phyloP scores from a whole-genome alignment of 78 protist species.

The Protostelium mycophagum region DNA sequence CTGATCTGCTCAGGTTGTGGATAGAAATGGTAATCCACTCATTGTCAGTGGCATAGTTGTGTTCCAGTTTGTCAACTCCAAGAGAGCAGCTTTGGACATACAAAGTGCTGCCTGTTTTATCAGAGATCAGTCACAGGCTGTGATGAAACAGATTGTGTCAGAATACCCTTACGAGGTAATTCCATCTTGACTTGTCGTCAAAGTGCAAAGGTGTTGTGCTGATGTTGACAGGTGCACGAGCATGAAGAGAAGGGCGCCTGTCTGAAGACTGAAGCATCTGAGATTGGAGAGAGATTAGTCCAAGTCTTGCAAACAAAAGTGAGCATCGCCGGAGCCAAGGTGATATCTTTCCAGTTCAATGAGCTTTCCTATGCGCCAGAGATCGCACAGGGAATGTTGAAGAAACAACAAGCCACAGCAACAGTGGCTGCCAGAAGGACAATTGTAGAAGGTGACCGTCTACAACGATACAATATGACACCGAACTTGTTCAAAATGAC shows the following conservation, averaged over 20 bases:
- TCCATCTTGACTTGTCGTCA: neutral
- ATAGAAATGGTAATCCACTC: neutral
- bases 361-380: slow-evolving; percentile 6
- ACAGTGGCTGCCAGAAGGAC: slow-evolving; percentile 7
- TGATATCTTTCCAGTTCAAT: slow-evolving; percentile 7
- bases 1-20: neutral
- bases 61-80: neutral
- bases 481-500: neutral
- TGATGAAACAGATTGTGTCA: slow-evolving; percentile 5
- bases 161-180: slow-evolving; percentile 7
- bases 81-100: slow-evolving; percentile 10
- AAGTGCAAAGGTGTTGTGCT: neutral
- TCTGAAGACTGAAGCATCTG: slow-evolving; percentile 4
- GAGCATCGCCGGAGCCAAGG: slow-evolving; percentile 7
- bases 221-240: neutral
- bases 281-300: neutral
- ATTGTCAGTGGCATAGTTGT: neutral
- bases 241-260: neutral
- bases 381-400: slow-evolving; percentile 10
- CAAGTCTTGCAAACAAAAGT: neutral
- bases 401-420: slow-evolving; percentile 6
- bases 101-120: neutral
- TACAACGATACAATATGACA: neutral
- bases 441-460: neutral
- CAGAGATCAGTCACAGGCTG: neutral